These are phyloP conservation scores for Hyaloscypha bicolor DNA, from an alignment of 495 filamentous ascomycete species.

Conservation along the genomic window DNA sequence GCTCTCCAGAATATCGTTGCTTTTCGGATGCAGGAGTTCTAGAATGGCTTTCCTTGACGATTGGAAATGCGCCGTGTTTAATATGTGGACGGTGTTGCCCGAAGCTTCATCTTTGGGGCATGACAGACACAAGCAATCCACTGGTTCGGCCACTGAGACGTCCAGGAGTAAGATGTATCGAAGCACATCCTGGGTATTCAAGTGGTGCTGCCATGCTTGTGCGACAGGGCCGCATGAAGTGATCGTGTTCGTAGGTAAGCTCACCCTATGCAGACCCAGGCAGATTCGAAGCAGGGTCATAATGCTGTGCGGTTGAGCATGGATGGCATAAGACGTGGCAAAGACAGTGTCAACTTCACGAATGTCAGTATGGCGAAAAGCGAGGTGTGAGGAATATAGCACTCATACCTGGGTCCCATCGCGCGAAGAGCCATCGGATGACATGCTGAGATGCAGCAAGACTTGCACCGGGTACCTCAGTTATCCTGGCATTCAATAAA, in stretches of 20 bases:
- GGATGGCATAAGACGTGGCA: slow-evolving; percentile 18
- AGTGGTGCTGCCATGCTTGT: slow-evolving; percentile 40
- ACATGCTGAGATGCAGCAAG: slow-evolving; percentile 67
- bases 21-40: slow-evolving; percentile 50
- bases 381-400: neutral
- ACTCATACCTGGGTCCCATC: slow-evolving; percentile 64
- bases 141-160: slow-evolving; percentile 4
- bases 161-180: slow-evolving; percentile 33
- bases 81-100: neutral
- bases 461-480: slow-evolving; percentile 64
- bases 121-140: slow-evolving; percentile 20
- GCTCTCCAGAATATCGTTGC: slow-evolving; percentile 45
- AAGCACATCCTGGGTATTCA: slow-evolving; percentile 30
- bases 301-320: slow-evolving; percentile 37
- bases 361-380: slow-evolving; percentile 6
- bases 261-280: slow-evolving; percentile 24
- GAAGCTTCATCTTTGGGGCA: slow-evolving; percentile 15
- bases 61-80: slow-evolving; percentile 35
- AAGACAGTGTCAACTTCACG: slow-evolving; percentile 28
- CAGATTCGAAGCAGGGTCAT: slow-evolving; percentile 39
- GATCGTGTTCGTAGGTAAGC: neutral
- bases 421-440: slow-evolving; percentile 76
- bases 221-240: slow-evolving; percentile 39
- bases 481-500: slow-evolving; percentile 58
- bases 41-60: slow-evolving; percentile 48